Evolutionary conservation across 352 stramenopile species (phyloP), one percentile per base, ranked within the genome.

Genomic region (Globisporangium acanthophoron): DNA sequence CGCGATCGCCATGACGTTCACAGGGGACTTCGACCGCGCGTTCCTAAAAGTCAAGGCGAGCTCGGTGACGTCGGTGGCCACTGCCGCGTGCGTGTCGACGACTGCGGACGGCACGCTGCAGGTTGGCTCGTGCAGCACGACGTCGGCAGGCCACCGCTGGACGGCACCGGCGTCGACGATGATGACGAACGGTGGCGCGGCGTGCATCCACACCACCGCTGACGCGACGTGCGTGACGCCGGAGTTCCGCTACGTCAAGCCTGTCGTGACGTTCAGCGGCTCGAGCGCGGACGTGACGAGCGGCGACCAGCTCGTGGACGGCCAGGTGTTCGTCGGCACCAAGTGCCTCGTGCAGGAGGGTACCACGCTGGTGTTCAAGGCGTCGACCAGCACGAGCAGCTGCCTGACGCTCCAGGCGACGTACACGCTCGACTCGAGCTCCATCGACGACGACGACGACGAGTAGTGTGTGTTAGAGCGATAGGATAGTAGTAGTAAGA

Each of bases 331-430:
- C 29, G 56, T 57, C 15, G 59, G 49, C n/a, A 51, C 54, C 47
- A 63, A 65, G 52, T 74, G 66, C 33, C 48, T 74, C 3, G 66
- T 59, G 16, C 37, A 69, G 43, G 61, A 51, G 24, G 59, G 56
- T 15, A 56, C 59, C 18, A 47, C 29, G 33, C 49, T 73, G 40
- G 55, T 52, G 21, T 62, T 68, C 20, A 56, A 63, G 54, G 29
- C 54, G 3, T 43, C 37, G 40, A 44, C 53, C 16, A 63, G 37
- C 5, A 52, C 66, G 27, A 66, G 39, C 5, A 57, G 49, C 43
- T 74, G 66, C 40, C 58, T 61, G 21, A 53, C 64, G 35, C 61
- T 74, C 52, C 66, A 74, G 46, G 54, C 62, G 8, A 70, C 63
- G 40, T 74, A 74, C 59, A 56, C 53, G 43, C 59, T 74, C 16